A percentile compares a stretch with the other conserved stretches of the same genome.
phyloP scores from a whole-genome alignment of 176 grass and related monocot genomes.

The Aegilops tauschii region DNA sequence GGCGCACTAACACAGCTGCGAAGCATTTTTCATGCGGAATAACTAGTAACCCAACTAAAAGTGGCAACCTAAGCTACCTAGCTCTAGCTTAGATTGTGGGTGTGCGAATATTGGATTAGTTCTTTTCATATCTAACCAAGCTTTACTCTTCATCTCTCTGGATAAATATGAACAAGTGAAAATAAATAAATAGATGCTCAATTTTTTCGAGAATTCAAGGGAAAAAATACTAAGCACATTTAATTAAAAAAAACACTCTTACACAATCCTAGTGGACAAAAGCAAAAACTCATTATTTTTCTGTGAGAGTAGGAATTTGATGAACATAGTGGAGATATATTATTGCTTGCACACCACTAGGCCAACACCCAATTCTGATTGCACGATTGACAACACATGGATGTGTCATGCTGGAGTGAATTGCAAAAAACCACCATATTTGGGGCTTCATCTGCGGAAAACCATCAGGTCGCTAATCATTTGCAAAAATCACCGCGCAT shows the following conservation, averaged over 20 bases:
- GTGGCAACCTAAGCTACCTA: not conserved
- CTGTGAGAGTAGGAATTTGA: not conserved
- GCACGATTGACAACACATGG: not conserved
- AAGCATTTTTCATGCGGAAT: not conserved
- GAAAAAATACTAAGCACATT: not conserved
- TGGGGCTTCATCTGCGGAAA: no score
- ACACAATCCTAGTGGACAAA: not conserved
- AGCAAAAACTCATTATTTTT: not conserved
- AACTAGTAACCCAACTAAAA: not conserved
- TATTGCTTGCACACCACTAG: not conserved
- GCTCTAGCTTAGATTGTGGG: not conserved
- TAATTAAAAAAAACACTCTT: no score
- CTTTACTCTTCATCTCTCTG: not conserved
- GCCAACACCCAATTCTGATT: no score
- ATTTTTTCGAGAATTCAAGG: not conserved
- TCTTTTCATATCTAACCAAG: not conserved
- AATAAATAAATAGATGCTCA: no score
- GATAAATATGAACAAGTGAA: not conserved
- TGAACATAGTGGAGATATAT: not conserved
- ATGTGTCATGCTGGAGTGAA: not conserved
- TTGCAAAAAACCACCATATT: no score
- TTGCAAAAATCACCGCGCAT: no score
- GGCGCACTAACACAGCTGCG: constrained; percentile 11
- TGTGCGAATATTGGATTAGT: not conserved
- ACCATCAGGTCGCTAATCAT: no score